Percentiles rank a stretch among this genome's conserved stretches.
phyloP scores from a whole-genome alignment of 2,329 filamentous ascomycete species.

The Penicillium hesseltinei region DNA sequence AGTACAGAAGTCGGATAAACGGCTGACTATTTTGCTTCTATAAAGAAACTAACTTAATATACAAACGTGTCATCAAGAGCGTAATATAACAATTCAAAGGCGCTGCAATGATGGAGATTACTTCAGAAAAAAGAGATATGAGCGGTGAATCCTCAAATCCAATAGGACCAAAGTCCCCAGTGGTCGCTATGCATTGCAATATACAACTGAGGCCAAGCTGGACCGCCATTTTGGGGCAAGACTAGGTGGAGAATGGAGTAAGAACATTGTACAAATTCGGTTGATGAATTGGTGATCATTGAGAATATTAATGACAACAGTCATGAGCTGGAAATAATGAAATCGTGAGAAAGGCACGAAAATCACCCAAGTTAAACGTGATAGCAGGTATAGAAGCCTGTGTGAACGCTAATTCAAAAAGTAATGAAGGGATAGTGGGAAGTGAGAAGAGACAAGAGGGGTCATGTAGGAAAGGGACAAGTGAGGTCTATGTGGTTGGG shows the following conservation, averaged over 20 bases:
- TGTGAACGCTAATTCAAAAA: conserved; percentile 7
- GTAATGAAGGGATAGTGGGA: not conserved
- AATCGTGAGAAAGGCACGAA: not conserved
- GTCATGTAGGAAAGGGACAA: conserved; percentile 1
- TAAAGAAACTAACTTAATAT: too few relatives aligned
- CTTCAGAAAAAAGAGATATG: not conserved
- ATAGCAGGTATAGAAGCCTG: conserved; percentile 7
- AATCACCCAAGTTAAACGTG: conserved; percentile 1
- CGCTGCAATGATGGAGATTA: too few relatives aligned
- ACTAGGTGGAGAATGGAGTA: not conserved
- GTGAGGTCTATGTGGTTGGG: not conserved
- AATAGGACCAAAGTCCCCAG: not conserved
- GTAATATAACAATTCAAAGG: too few relatives aligned
- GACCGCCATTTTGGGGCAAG: not conserved
- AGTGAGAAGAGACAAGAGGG: not conserved
- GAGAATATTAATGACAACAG: not conserved
- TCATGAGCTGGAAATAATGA: not conserved
- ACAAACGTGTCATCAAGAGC: not conserved
- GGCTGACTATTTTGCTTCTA: not conserved
- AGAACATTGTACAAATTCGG: not conserved
- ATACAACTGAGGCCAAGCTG: not conserved
- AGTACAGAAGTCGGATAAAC: not conserved
- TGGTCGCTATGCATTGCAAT: not conserved
- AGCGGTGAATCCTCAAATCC: not conserved
- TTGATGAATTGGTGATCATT: conserved; percentile 1